A percentile compares a stretch with the other conserved stretches of the same genome.
phyloP scores from a whole-genome alignment of 768 basidiomycete genomes.

The Lentinula lateritia region DNA sequence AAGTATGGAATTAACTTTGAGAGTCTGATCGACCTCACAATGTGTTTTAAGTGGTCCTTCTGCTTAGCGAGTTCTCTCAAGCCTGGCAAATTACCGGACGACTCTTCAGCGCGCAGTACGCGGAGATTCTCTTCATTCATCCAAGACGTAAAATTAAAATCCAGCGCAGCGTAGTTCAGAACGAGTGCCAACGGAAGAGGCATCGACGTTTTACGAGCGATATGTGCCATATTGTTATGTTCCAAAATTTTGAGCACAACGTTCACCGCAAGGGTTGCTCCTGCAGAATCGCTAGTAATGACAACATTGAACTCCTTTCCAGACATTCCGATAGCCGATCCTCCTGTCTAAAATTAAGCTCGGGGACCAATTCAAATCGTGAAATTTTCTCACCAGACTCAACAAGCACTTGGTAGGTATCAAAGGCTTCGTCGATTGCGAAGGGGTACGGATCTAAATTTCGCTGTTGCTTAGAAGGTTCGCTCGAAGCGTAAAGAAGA shows the following conservation, averaged over 20 bases:
- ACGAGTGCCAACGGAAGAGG: conserved; percentile 79
- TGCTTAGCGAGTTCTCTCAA: conserved; percentile 66
- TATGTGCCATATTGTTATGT: conserved; percentile 22
- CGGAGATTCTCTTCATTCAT: conserved; percentile 81
- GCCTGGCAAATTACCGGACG: conserved; percentile 73
- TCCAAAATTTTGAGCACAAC: conserved; percentile 86
- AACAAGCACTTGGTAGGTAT: conserved; percentile 76
- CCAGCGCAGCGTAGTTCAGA: conserved; percentile 86
- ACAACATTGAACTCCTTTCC: conserved; percentile 76
- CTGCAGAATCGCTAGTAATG: conserved; percentile 96
- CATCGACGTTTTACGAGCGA: conserved; percentile 34
- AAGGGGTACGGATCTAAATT: conserved; percentile 85
- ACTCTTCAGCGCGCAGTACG: conserved; percentile 83
- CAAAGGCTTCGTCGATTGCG: conserved; percentile 92
- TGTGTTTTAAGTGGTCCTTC: conserved; percentile 86
- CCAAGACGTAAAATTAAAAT: conserved; percentile 99
- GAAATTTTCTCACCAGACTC: conserved; percentile 47
- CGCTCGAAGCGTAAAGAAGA: conserved; percentile 1
- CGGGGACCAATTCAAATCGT: background rate
- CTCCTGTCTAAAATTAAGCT: conserved; percentile 32
- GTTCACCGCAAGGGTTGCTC: conserved; percentile 81
- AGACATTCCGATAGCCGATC: conserved; percentile 80
- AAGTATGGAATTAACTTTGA: conserved; percentile 1
- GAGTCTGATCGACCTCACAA: conserved; percentile 26
- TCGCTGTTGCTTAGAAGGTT: background rate